Base-by-base conservation (phyloP, 495 filamentous ascomycete genomes). In the Aspergillus baeticus region DNA sequence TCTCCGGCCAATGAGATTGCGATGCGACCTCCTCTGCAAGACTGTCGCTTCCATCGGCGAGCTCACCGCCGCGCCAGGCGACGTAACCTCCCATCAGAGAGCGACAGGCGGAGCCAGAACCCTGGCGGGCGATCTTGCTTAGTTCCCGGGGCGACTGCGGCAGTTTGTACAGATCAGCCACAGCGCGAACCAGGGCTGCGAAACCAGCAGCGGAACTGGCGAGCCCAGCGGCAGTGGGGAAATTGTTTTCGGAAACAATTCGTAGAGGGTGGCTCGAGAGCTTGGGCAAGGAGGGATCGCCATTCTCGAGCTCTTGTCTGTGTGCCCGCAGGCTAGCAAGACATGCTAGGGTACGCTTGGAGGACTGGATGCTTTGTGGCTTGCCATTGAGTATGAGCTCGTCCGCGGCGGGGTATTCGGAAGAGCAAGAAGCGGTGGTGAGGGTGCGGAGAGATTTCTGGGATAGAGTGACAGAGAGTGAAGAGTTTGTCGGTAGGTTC, bases 401-500 rank as follows among this genome's bases (percentile, higher is more conserved):
- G 74, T 98, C 92, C 41, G 71, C 58, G 52, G 78, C 61, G 42
- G 86, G 75, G 82, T 88, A 97, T 50, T 78, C 64, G 48, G 87
- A 66, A 44, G 90, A 93, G 81, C 92, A 96, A 38, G 93, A 91
- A 62, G 94, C 94, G 41, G 94, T 97, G 46, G 94, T 98, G 68
- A 96, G 89, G 50, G 94, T 96, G 64, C 91, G 89, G 51, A 98
- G 86, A 65, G 97, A 94, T 65, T 81, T 77, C 76, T 98, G 95
- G 51, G 92, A 94, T 64, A 98, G 88, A 38, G 94, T 98, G 36
- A 98, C 90, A 45, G 88, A 93, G 67, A 98, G 86, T 54, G 94
- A 98, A 50, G 90, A 94, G 78, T 98, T 98, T 61, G 95, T 97
- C 34, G 94, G 95, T 60, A 98, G 86, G 71, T 99, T 98, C 54